Base-by-base conservation (phyloP, 2,329 filamentous ascomycete species). In the Aureobasidium sp. region DNA sequence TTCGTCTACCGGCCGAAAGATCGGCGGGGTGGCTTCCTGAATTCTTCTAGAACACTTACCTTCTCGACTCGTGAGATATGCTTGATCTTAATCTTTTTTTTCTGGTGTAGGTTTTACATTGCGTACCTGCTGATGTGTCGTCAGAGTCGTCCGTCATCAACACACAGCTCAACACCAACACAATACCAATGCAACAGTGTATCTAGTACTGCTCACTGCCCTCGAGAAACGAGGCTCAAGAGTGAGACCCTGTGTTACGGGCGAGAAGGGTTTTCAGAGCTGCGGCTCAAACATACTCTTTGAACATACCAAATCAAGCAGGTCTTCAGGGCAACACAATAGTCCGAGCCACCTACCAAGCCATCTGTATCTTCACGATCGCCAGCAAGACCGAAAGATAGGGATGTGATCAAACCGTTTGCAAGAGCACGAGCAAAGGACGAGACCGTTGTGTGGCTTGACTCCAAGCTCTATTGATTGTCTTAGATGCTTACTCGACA, bases 371-470 rank as follows among this genome's bases (percentile, higher is more conserved):
- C 15, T 39, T 36, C 30, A n/a, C 41, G 15, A 9, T 42, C 30
- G 13, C 8, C 15, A 10, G 42, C 25, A 37, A 29, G n/a, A 58
- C 29, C 54, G 21, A 27, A 42, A 13, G 25, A 25, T 29, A 44
- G 27, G 10, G 10, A 41, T 41, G 50, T 41, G 36, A 53, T 41
- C 41, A 47, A 47, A 47, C 54, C 41, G 54, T 53, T 55, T 13
- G 25, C 37, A 3, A 34, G 16, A 34, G 27, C 10, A 32, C 27
- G 29, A 55, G 11, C n/a, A 21, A 16, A 37, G 42, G 37, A 58
- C 54, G 30, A 58, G 54, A 37, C 54, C 54, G 41, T 58, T 58
- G 27, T 58, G 54, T 58, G 54, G 54, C 54, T 55, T 58, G 54
- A 58, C 54, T 47, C 39, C 54, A 37, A 47, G 41, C 30, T 7